Percentiles rank a stretch among this genome's conserved stretches.
Conservation (phyloP, 2,329 filamentous ascomycete species). For the Penicillium paneum region DNA sequence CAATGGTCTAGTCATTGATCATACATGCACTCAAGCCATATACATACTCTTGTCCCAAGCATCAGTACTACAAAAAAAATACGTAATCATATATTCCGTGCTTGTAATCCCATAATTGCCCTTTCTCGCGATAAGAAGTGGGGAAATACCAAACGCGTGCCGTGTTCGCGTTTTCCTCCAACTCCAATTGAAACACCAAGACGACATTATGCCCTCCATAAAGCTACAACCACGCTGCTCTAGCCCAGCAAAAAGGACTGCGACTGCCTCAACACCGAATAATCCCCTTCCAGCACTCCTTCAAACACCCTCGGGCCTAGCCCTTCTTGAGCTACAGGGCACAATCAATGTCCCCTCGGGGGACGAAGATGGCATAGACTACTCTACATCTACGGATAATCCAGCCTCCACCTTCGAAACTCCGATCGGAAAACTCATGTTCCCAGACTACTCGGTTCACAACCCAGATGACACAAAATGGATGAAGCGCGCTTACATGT, state of each 20-base stretch:
- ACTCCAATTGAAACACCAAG: not conserved
- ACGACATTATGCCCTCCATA: constrained; percentile 40
- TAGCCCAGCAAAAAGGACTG: not conserved
- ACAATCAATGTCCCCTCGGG: constrained; percentile 70
- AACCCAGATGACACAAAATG: constrained; percentile 60
- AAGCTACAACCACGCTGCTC: constrained; percentile 34
- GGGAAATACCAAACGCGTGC: constrained; percentile 16
- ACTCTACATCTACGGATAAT: constrained; percentile 13
- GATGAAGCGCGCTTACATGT: constrained; percentile 89
- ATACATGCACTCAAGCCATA: not conserved
- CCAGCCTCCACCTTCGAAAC: constrained; percentile 39
- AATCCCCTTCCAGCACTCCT: constrained; percentile 76
- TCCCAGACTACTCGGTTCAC: constrained; percentile 67
- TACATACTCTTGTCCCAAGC: not conserved
- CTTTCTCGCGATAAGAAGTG: constrained; percentile 4
- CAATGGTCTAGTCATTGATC: not conserved
- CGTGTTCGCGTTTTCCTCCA: constrained; percentile 15
- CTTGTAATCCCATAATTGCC: not conserved
- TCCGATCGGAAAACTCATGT: constrained; percentile 69
- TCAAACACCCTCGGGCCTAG: constrained; percentile 83
- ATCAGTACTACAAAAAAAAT: not conserved
- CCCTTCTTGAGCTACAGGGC: constrained; percentile 88
- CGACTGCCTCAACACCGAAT: constrained; percentile 8
- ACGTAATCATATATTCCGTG: not conserved
- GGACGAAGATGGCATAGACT: constrained; percentile 25